Evolutionary conservation across 169 alveolate species (phyloP).

Genomic region (Plasmodium ovale): DNA sequence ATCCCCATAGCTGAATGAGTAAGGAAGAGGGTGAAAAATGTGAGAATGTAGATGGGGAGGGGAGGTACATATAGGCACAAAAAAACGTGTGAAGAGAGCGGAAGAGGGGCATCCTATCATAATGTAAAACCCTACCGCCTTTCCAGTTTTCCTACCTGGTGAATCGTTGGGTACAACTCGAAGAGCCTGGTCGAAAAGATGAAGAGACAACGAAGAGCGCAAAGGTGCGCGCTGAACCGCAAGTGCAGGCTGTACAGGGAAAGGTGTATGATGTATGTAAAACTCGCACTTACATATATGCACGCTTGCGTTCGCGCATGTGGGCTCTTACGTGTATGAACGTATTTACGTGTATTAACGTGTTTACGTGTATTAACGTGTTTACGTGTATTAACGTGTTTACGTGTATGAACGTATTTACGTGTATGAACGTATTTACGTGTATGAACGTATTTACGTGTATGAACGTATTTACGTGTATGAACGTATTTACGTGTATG

Average conservation of each 20-base stretch:
- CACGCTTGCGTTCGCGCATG: not conserved
- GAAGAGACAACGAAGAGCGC: constrained; percentile 34
- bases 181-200: constrained; percentile 42
- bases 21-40: not conserved
- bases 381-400: no score
- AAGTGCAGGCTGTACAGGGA: constrained; percentile 4
- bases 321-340: no score
- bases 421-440: no score
- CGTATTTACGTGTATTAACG: no score
- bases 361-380: no score
- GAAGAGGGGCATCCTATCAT: no score
- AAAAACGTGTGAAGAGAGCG: no score
- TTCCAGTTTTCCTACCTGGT: constrained; percentile 17
- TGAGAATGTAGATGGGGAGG: no score
- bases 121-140: no score
- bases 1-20: constrained; percentile 18
- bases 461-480: not conserved
- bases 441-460: not conserved
- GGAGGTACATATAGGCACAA: no score
- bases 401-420: no score
- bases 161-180: constrained; percentile 47
- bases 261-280: not conserved
- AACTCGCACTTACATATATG: no score
- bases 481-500: not conserved
- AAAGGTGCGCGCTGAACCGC: constrained; percentile 29